A percentile compares a stretch with the other conserved stretches of the same genome.
Conservation (phyloP, 129 eudicot species). For the Flaveria brownii region DNA sequence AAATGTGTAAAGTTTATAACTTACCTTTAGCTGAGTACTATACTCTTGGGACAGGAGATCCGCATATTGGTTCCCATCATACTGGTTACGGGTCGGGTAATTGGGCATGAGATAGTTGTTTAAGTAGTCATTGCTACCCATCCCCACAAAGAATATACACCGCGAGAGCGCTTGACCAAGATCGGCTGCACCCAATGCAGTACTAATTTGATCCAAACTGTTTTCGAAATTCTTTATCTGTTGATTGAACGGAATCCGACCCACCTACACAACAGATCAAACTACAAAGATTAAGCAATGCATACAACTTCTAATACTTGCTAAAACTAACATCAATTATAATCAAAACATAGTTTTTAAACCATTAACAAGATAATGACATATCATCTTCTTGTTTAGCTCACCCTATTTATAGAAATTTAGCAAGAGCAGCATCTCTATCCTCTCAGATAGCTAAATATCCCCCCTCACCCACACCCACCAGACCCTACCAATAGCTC, state of each 20-base stretch:
- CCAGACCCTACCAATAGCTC: too few species aligned
- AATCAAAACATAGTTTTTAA: not conserved
- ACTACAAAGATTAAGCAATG: not conserved
- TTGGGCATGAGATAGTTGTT: slow-evolving; percentile 97
- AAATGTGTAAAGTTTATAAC: not conserved
- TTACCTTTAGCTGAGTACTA: slow-evolving; percentile 65
- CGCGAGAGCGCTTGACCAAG: slow-evolving; percentile 50
- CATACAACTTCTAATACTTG: slow-evolving; percentile 9
- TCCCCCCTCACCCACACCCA: too few species aligned
- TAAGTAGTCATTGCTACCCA: slow-evolving; percentile 97
- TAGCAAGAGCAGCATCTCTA: too few species aligned
- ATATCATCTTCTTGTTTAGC: slow-evolving; percentile 4
- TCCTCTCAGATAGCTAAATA: too few species aligned
- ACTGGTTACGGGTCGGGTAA: slow-evolving; percentile 70
- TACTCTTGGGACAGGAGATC: slow-evolving; percentile 67
- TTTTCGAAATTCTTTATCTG: slow-evolving; percentile 74
- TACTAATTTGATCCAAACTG: slow-evolving; percentile 65
- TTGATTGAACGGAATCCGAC: slow-evolving; percentile 84
- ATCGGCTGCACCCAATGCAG: slow-evolving; percentile 53
- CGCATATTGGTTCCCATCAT: slow-evolving; percentile 68
- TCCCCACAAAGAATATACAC: slow-evolving; percentile 84
- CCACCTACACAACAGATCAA: slow-evolving; percentile 45
- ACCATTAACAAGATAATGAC: not conserved
- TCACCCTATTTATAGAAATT: not conserved
- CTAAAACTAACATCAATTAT: slow-evolving; percentile 11